Conservation (phyloP, 1,139 yeast genomes). For the Pichia sp. region DNA sequence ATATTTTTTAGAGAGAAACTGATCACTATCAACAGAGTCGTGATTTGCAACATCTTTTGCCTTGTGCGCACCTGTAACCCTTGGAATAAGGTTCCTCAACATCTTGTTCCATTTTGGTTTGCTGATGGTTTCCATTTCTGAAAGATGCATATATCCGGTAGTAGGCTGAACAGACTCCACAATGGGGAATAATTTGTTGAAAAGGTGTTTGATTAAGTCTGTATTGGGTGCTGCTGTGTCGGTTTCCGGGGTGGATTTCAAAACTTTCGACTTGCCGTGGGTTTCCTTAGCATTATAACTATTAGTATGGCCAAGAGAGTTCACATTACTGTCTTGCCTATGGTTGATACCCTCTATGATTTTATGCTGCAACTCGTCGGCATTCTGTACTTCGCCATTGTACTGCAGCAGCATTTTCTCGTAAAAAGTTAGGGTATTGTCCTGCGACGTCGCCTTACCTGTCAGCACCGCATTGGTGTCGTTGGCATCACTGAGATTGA, state of each 20-base stretch:
- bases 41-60: constrained; percentile 26
- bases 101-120: constrained; percentile 1
- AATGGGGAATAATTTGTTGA: constrained; percentile 7
- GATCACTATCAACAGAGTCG: constrained; percentile 23
- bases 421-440: constrained; percentile 2
- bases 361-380: constrained; percentile 2
- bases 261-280: no score
- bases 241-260: no score
- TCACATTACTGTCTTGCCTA: no score
- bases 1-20: constrained; percentile 39
- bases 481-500: not conserved
- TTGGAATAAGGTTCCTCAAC: constrained; percentile 4
- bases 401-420: constrained; percentile 5
- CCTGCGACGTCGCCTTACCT: not conserved
- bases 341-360: not conserved
- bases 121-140: constrained; percentile 1
- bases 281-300: no score
- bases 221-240: no score
- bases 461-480: not conserved
- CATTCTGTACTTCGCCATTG: constrained; percentile 1
- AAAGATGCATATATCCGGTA: not conserved
- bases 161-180: constrained; percentile 6
- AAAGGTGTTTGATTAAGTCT: constrained; percentile 1
- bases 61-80: constrained; percentile 25
- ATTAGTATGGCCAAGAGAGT: no score